Evolutionary conservation across 179 eudicot species (phyloP), one percentile per base, ranked within the genome.

Genomic region (Vitellaria paradoxa): DNA sequence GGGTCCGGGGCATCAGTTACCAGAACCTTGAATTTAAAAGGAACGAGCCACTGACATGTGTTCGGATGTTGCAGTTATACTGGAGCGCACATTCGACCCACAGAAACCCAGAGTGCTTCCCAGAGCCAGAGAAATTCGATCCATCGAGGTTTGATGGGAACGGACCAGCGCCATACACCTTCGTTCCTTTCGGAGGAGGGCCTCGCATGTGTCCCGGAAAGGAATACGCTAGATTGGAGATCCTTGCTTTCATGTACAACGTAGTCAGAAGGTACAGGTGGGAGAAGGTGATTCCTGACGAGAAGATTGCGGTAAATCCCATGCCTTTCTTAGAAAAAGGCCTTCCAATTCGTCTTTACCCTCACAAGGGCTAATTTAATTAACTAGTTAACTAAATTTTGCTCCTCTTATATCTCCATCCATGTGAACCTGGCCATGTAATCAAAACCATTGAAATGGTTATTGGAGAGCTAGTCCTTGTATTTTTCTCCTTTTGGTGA

Each of bases 61-160:
- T 15, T 82, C 90, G 18, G 92, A 30, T 15, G 20, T 50, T 77
- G 60, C 75, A 77, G 80, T 17, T 69, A 46, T 77, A 68, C 8
- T 77, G 80, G 80, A 77, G 74, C 24, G 68, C 80, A 77, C 63
- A 55, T 50, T 56, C 75, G 13, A 68, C 68, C 24, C 80, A 77
- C 12, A 46, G 26, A 26, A 70, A 77, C 52, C 68, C 80, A 3
- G 46, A 21, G 4, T 77, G 21, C 59, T 77, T 77, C 37, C 60
- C 80, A 3, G 75, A 77, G n/a, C 80, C 80, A 6, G 68, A 77
- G 14, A 77, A 73, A 26, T 73, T 73, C 49, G 76, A 73, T 45
- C 66, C 76, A 7, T 60, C 66, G 7, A 73, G 67, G 21, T 73
- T 73, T 46, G 74, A 71, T 13, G 74, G 74, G 9, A 47, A 60